Evolutionary conservation across 768 basidiomycete species (phyloP).

Genomic region (Suillus tomentosus): DNA sequence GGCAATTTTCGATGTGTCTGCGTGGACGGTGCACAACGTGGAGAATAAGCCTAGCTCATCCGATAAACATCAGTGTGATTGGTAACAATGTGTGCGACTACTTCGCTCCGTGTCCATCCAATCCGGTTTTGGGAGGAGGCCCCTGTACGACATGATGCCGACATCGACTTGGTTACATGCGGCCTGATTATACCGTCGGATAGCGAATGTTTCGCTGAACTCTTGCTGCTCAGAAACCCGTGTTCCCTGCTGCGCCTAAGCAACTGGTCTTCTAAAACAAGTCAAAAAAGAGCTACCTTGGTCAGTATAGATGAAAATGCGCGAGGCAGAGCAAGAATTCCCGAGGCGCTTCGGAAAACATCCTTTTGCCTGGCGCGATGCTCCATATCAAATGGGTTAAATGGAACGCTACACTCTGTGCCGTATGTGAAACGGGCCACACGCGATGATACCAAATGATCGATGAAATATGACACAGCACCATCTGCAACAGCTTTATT

Average conservation of each 20-base stretch:
- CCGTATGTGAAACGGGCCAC: conserved; percentile 53
- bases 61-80: background rate
- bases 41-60: conserved; percentile 32
- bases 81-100: conserved; percentile 12
- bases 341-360: conserved; percentile 39
- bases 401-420: conserved; percentile 39
- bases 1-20: conserved; percentile 35
- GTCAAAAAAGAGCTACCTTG: conserved; percentile 32
- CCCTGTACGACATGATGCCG: conserved; percentile 35
- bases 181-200: conserved; percentile 28
- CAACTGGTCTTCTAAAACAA: background rate
- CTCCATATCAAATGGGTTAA: conserved; percentile 38
- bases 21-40: conserved; percentile 37
- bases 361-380: conserved; percentile 39
- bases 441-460: conserved; percentile 50
- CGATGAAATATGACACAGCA: conserved; percentile 43
- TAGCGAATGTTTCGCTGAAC: conserved; percentile 40
- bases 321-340: conserved; percentile 40
- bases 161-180: conserved; percentile 25
- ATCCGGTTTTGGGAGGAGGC: conserved; percentile 24
- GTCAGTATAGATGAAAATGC: conserved; percentile 46
- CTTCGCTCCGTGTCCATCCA: conserved; percentile 40
- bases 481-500: conserved; percentile 59
- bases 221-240: conserved; percentile 48
- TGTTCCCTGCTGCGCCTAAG: conserved; percentile 36